Evolutionary conservation across 1,284 basidiomycete genomes (phyloP).

Genomic region (Cutaneotrichosporon arboriforme): DNA sequence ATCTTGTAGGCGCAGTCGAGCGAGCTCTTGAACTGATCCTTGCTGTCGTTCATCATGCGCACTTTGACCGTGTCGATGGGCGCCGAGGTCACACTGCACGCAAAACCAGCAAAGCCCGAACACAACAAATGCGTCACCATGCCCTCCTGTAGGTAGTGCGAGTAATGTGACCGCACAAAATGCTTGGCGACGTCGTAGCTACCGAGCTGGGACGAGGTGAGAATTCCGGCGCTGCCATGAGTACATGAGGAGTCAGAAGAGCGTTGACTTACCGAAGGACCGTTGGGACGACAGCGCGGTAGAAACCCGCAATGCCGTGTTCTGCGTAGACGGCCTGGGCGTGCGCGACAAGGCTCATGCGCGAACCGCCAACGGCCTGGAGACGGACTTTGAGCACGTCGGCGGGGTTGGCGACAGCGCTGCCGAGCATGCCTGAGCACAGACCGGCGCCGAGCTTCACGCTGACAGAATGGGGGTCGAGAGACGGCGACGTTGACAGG

Average conservation of each 20-base stretch:
- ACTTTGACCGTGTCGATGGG: constrained; percentile 22
- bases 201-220: constrained; percentile 19
- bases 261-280: constrained; percentile 11
- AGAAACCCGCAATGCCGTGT: constrained; percentile 14
- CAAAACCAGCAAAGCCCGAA: constrained; percentile 17
- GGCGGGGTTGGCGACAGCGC: constrained; percentile 19
- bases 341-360: constrained; percentile 5
- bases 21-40: constrained; percentile 6
- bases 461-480: constrained; percentile 13
- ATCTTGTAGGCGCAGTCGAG: constrained; percentile 13
- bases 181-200: constrained; percentile 21
- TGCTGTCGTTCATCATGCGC: constrained; percentile 19
- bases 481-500: not conserved
- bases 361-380: constrained; percentile 13
- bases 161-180: constrained; percentile 18
- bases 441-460: constrained; percentile 20
- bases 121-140: constrained; percentile 15
- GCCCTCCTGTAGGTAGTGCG: constrained; percentile 14
- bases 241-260: not conserved
- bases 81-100: constrained; percentile 13
- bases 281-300: constrained; percentile 12
- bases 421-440: constrained; percentile 10
- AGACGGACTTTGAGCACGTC: constrained; percentile 20
- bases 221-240: constrained; percentile 14
- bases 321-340: constrained; percentile 6